These are phyloP conservation scores for Paramecium tetraurelia DNA, from an alignment of 73 alveolate genomes.

Conservation along the genomic window DNA sequence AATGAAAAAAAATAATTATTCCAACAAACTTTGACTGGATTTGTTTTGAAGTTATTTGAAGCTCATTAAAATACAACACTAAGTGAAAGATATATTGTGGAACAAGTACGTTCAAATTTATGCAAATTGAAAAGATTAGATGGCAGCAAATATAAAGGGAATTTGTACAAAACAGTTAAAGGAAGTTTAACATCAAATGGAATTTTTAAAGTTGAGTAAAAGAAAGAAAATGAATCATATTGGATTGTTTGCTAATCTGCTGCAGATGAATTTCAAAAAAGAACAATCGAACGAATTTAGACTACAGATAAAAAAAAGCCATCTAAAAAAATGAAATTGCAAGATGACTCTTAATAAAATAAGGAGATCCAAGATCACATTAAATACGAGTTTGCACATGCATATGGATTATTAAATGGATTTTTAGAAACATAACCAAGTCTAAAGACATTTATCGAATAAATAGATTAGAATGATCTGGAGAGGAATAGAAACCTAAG, in stretches of 20 bases:
- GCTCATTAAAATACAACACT: background rate
- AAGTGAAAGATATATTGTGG: conserved; percentile 16
- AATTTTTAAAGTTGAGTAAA: background rate
- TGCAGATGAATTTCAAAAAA: conserved; percentile 35
- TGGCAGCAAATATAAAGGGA: conserved; percentile 26
- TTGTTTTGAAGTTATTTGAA: background rate
- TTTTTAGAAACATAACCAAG: conserved; percentile 12
- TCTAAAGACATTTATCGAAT: background rate
- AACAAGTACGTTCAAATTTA: background rate
- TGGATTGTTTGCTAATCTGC: background rate
- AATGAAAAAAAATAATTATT: background rate
- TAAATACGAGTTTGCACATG: background rate
- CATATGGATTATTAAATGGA: conserved; percentile 15
- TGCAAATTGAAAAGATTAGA: background rate
- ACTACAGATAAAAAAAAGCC: background rate
- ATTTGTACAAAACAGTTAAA: background rate
- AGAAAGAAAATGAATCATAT: conserved; percentile 15
- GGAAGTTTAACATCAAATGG: conserved; percentile 46
- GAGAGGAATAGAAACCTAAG: background rate
- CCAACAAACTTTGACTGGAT: conserved; percentile 5
- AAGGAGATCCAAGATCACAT: background rate
- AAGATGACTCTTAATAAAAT: background rate
- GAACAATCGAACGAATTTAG: background rate
- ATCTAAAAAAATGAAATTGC: background rate
- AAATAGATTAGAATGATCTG: background rate